Evolutionary conservation across 371 early-diverging fungal genomes (phyloP).

Genomic region (Mucor indicus): DNA sequence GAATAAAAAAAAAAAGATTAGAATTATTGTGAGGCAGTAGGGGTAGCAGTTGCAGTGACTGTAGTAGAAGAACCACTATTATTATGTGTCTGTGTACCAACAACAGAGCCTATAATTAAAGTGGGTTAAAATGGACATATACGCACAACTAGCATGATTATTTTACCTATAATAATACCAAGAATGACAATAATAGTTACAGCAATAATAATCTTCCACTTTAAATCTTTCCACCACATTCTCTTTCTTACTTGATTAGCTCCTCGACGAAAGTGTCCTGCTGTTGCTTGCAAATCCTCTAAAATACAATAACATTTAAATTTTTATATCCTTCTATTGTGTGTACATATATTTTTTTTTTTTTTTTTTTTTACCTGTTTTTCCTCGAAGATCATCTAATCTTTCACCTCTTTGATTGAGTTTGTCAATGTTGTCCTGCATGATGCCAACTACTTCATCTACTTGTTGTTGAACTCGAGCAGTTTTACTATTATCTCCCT

Average conservation of each 20-base stretch:
- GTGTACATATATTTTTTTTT: background rate
- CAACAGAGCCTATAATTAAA: conserved; percentile 30
- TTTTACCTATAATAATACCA: conserved; percentile 44
- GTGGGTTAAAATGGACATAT: background rate
- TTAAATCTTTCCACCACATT: conserved; percentile 96
- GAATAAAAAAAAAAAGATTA: background rate
- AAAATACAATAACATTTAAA: background rate
- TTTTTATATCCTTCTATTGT: background rate
- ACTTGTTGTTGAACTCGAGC: conserved; percentile 76
- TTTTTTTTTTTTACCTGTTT: conserved; percentile 69
- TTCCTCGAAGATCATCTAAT: conserved; percentile 78
- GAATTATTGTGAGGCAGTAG: background rate
- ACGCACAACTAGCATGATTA: background rate
- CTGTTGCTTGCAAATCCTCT: conserved; percentile 80
- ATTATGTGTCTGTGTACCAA: conserved; percentile 36
- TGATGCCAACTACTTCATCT: conserved; percentile 92
- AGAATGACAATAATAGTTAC: conserved; percentile 71
- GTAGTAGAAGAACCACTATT: background rate
- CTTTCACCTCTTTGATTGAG: conserved; percentile 90
- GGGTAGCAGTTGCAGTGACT: background rate
- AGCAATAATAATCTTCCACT: conserved; percentile 85
- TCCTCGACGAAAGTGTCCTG: conserved; percentile 80
- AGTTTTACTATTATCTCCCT: conserved; percentile 53
- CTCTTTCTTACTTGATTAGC: conserved; percentile 75
- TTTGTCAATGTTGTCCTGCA: conserved; percentile 94